A percentile compares a stretch with the other conserved stretches of the same genome.
Conservation (phyloP, 257 asterid genomes). For the Euphrasia confusa region DNA sequence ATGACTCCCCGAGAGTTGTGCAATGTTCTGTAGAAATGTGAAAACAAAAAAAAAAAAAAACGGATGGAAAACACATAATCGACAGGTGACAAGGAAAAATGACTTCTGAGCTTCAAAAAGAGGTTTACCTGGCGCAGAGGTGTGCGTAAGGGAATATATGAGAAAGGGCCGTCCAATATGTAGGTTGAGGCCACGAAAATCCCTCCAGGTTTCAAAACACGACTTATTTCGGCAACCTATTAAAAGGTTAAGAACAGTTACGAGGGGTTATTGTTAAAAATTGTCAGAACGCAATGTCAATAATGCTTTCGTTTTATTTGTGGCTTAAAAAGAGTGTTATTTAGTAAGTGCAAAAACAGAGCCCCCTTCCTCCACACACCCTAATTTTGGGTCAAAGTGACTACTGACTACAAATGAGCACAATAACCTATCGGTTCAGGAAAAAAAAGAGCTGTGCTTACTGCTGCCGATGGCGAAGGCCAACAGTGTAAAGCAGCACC, state of each 20-base stretch:
- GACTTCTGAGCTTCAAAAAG: background rate
- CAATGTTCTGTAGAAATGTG: slow-evolving; percentile 39
- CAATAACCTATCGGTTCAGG: background rate
- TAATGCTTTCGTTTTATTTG: no score
- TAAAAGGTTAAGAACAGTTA: background rate
- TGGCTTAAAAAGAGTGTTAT: no score
- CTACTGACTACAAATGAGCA: background rate
- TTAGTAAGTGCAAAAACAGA: background rate
- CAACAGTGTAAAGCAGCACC: slow-evolving; percentile 97
- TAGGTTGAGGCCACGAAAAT: slow-evolving; percentile 73
- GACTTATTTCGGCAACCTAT: slow-evolving; percentile 89
- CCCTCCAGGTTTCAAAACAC: slow-evolving; percentile 82
- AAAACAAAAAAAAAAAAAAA: background rate
- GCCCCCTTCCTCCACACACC: background rate
- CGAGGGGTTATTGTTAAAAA: background rate
- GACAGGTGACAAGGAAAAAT: background rate
- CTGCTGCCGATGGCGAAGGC: slow-evolving; percentile 89
- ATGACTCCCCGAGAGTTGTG: slow-evolving; percentile 62
- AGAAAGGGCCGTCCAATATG: slow-evolving; percentile 56
- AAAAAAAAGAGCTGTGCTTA: slow-evolving; percentile 25
- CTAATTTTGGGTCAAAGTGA: background rate
- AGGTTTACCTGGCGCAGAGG: slow-evolving; percentile 55
- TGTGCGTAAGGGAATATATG: slow-evolving; percentile 47
- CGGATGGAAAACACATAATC: background rate
- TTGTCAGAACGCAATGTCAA: background rate